Evolutionary conservation across 1,284 basidiomycete genomes (phyloP).

Genomic region (Ustilago trichophora): DNA sequence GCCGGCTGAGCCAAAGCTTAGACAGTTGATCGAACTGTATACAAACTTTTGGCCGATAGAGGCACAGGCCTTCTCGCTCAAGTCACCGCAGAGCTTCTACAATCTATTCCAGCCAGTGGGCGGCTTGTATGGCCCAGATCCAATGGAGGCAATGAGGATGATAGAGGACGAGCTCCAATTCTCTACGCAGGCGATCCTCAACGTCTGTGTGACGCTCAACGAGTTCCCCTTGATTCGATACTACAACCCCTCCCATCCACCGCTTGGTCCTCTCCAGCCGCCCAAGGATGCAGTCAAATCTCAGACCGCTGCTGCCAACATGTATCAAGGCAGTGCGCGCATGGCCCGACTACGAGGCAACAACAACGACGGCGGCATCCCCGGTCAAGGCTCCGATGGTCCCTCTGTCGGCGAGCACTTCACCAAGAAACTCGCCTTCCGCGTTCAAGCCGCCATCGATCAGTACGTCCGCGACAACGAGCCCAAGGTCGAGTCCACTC

Average conservation of each 20-base stretch:
- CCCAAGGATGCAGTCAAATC: constrained; percentile 44
- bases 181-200: constrained; percentile 68
- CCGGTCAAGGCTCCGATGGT: constrained; percentile 13
- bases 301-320: constrained; percentile 42
- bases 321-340: constrained; percentile 47
- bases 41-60: constrained; percentile 60
- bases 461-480: constrained; percentile 49
- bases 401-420: constrained; percentile 47
- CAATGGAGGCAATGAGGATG: constrained; percentile 46
- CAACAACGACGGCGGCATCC: constrained; percentile 16
- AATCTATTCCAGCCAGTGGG: constrained; percentile 46
- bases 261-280: constrained; percentile 76
- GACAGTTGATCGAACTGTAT: constrained; percentile 65
- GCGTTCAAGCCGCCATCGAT: constrained; percentile 53
- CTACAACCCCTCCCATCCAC: constrained; percentile 82
- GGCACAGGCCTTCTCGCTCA: constrained; percentile 59
- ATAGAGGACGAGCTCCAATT: constrained; percentile 63
- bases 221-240: constrained; percentile 96
- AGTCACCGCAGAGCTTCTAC: constrained; percentile 52
- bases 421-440: constrained; percentile 60
- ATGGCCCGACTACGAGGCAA: constrained; percentile 50
- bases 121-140: constrained; percentile 70
- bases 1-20: constrained; percentile 57
- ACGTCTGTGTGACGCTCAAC: constrained; percentile 87
- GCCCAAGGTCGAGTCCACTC: constrained; percentile 74